Conservation (phyloP, 2,329 filamentous ascomycete genomes). For the Fusarium scirpi region DNA sequence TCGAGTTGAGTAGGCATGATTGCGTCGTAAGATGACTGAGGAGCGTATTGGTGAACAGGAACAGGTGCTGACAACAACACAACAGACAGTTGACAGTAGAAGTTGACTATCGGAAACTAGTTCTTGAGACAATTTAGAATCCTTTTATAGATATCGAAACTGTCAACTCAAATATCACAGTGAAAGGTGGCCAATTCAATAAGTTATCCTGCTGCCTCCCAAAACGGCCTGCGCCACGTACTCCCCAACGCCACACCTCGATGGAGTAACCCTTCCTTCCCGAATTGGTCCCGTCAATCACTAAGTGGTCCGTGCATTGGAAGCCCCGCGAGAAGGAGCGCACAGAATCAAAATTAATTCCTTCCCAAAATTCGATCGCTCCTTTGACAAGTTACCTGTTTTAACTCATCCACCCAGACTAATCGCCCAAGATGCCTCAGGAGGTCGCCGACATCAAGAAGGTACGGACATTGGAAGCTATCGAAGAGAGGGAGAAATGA, state of each 20-base stretch:
- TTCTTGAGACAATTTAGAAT: too few species aligned
- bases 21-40: not conserved
- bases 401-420: conserved; percentile 46
- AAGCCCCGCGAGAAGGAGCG: conserved; percentile 48
- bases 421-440: conserved; percentile 89
- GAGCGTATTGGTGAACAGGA: not conserved
- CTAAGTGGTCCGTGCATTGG: conserved; percentile 44
- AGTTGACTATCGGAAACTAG: not conserved
- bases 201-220: conserved; percentile 13
- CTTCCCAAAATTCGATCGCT: conserved; percentile 47
- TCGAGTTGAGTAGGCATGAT: conserved; percentile 43
- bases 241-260: conserved; percentile 27
- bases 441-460: conserved; percentile 99
- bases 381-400: conserved; percentile 45
- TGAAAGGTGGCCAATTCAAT: conserved; percentile 44
- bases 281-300: conserved; percentile 14
- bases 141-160: not conserved
- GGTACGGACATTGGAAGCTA: conserved; percentile 57
- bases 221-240: conserved; percentile 33
- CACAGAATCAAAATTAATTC: conserved; percentile 50
- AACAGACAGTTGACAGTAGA: not conserved
- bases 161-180: not conserved
- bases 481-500: not conserved
- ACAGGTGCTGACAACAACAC: not conserved
- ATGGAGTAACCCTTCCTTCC: conserved; percentile 40